phyloP scores from a whole-genome alignment of 73 alveolate genomes.

The Vitrella brassicaformis region DNA sequence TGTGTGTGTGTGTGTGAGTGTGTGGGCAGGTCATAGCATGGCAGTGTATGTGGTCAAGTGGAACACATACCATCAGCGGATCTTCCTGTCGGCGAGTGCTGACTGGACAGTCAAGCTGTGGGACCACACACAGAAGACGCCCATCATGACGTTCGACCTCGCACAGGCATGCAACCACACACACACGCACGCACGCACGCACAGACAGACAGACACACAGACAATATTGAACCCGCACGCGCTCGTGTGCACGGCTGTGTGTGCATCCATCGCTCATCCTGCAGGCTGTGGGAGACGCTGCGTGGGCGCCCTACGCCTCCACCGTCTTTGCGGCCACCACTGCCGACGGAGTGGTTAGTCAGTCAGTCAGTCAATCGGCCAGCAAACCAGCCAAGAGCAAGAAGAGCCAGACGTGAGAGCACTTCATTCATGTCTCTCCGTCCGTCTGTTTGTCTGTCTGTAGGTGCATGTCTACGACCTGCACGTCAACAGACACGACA shows the following conservation, averaged over 20 bases:
- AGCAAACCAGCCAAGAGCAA: too few relatives aligned
- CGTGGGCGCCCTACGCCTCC: constrained; percentile 99
- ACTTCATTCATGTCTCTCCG: too few relatives aligned
- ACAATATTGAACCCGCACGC: too few relatives aligned
- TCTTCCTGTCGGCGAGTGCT: constrained; percentile 87
- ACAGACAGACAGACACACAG: too few relatives aligned
- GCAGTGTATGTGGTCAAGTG: constrained; percentile 87
- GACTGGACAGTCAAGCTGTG: constrained; percentile 99
- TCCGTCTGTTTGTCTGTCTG: too few relatives aligned
- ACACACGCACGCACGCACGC: too few relatives aligned
- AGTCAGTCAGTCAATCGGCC: not conserved
- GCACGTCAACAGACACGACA: constrained; percentile 64
- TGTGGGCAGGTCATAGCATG: constrained; percentile 80
- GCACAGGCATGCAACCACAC: constrained; percentile 47
- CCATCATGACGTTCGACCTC: constrained; percentile 90
- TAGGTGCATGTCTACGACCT: constrained; percentile 71
- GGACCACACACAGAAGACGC: constrained; percentile 83
- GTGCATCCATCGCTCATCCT: too few relatives aligned
- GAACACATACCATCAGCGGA: constrained; percentile 95
- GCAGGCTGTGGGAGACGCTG: constrained; percentile 95
- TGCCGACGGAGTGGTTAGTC: constrained; percentile 51
- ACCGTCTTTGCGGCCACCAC: constrained; percentile 91
- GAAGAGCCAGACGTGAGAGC: too few relatives aligned
- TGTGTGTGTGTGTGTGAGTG: constrained; percentile 1
- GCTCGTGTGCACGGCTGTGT: too few relatives aligned